phyloP scores from a whole-genome alignment of 2,329 filamentous ascomycete genomes.

The Kalaharituber pfeilii region DNA sequence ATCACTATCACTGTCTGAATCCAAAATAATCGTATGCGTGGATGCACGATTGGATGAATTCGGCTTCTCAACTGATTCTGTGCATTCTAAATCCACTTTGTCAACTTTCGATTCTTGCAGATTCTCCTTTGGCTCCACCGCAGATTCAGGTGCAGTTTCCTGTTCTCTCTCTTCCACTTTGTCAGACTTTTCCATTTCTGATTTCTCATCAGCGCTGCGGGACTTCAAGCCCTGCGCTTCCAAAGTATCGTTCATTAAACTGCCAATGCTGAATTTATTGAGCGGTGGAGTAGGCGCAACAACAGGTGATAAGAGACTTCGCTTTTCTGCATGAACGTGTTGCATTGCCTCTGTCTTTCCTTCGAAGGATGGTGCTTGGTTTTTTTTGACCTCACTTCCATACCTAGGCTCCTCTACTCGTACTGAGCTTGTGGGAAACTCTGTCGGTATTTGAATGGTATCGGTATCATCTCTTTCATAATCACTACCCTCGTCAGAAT shows the following conservation, averaged over 20 bases:
- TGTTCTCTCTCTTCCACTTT: too few relatives aligned
- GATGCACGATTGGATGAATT: not conserved
- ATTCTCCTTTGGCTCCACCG: too few relatives aligned
- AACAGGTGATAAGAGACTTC: not conserved
- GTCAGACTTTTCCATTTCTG: too few relatives aligned
- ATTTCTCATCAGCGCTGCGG: too few relatives aligned
- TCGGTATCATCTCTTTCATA: constrained; percentile 11
- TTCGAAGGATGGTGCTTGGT: not conserved
- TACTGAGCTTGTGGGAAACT: constrained; percentile 6
- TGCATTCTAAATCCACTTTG: too few relatives aligned
- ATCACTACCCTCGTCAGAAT: constrained; percentile 17
- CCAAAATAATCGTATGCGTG: too few relatives aligned
- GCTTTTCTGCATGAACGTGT: too few relatives aligned
- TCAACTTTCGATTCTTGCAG: too few relatives aligned
- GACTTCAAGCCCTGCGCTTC: constrained; percentile 1
- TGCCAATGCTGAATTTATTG: constrained; percentile 6
- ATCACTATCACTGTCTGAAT: not conserved
- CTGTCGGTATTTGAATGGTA: constrained; percentile 3
- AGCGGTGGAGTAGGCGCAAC: not conserved
- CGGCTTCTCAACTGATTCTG: not conserved
- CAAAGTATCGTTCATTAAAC: constrained; percentile 17
- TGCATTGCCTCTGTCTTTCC: too few relatives aligned
- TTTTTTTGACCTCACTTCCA: not conserved
- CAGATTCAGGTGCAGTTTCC: too few relatives aligned
- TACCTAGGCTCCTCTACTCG: constrained; percentile 4